Evolutionary conservation across 805 yeast genomes (phyloP).

Genomic region (Candida montana): DNA sequence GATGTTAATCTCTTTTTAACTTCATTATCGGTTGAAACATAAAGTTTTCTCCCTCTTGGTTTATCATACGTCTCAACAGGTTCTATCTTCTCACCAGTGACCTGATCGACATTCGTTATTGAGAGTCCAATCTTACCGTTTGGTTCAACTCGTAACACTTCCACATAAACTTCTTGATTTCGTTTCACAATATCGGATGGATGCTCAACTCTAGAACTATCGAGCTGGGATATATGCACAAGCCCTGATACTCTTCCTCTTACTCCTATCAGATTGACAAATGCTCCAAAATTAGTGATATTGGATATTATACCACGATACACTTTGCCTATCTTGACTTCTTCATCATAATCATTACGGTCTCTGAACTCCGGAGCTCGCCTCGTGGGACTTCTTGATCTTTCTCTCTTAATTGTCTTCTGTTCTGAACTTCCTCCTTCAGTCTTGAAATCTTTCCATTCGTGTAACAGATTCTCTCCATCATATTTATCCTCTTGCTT

Average conservation of each 20-base stretch:
- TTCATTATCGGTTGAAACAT: slow-evolving; percentile 11
- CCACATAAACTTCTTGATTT: slow-evolving; percentile 62
- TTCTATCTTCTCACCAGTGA: slow-evolving; percentile 46
- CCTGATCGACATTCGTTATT: slow-evolving; percentile 70
- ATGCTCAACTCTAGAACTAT: slow-evolving; percentile 42
- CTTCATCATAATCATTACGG: slow-evolving; percentile 21
- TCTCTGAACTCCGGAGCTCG: slow-evolving; percentile 13
- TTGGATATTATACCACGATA: slow-evolving; percentile 59
- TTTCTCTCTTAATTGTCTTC: slow-evolving; percentile 9
- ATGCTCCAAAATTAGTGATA: slow-evolving; percentile 72
- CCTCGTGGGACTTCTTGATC: slow-evolving; percentile 11
- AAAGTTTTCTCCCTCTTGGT: slow-evolving; percentile 13
- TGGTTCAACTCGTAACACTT: slow-evolving; percentile 41
- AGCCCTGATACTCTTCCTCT: slow-evolving; percentile 46
- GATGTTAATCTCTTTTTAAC: slow-evolving; percentile 54
- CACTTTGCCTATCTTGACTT: slow-evolving; percentile 39
- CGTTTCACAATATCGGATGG: slow-evolving; percentile 54
- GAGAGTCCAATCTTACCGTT: slow-evolving; percentile 51
- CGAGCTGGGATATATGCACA: slow-evolving; percentile 72
- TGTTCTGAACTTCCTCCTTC: slow-evolving; percentile 11
- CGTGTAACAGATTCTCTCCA: slow-evolving; percentile 9
- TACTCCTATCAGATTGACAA: slow-evolving; percentile 48
- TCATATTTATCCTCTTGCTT: slow-evolving; percentile 17
- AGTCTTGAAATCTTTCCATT: slow-evolving; percentile 22
- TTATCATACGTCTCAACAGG: slow-evolving; percentile 1